Percentiles rank a stretch among this genome's conserved stretches.
These are phyloP conservation scores for Aureobasidium sp. DNA, from an alignment of 2,329 filamentous ascomycete genomes.

Conservation along the genomic window DNA sequence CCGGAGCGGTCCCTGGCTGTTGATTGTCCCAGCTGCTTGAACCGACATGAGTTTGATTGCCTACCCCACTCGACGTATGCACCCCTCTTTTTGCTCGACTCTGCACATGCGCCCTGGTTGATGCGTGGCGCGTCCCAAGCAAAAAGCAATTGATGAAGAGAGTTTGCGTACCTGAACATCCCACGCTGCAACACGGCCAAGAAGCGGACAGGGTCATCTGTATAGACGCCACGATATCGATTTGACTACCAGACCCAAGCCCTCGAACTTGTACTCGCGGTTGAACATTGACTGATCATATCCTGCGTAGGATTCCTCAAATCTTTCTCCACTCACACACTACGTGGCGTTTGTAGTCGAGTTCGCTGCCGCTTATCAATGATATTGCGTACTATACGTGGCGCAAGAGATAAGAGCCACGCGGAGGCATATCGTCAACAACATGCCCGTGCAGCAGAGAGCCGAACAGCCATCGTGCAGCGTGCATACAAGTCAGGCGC, in stretches of 20 bases:
- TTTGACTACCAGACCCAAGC: background rate
- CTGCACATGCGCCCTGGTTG: background rate
- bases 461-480: constrained; percentile 4
- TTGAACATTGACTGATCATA: background rate
- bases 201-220: constrained; percentile 9
- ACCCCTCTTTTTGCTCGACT: constrained; percentile 7
- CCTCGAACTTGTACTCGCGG: background rate
- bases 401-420: constrained; percentile 2
- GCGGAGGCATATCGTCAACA: background rate
- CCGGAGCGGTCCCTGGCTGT: background rate
- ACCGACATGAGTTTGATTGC: background rate
- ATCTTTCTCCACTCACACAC: background rate
- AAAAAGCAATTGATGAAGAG: background rate
- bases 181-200: background rate
- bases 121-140: background rate
- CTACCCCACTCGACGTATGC: background rate
- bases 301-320: background rate
- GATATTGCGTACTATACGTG: background rate
- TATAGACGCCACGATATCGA: constrained; percentile 1
- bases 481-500: background rate
- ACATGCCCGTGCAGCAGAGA: constrained; percentile 1
- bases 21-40: background rate
- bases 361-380: constrained; percentile 1
- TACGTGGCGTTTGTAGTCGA: background rate
- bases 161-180: constrained; percentile 9